A percentile compares a stretch with the other conserved stretches of the same genome.
Conservation (phyloP, 352 stramenopile species). For the Globisporangium mamillatum region DNA sequence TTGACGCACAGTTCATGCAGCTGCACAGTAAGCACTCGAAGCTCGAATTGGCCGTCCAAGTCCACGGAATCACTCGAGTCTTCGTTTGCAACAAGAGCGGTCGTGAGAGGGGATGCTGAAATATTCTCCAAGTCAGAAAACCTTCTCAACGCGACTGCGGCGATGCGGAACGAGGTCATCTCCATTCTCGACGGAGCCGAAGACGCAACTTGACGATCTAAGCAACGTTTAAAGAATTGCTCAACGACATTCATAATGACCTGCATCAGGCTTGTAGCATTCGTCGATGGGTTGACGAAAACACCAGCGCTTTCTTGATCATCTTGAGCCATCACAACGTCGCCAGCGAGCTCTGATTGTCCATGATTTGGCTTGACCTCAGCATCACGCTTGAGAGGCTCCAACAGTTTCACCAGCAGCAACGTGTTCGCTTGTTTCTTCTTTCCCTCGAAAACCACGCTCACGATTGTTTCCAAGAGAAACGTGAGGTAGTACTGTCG, state of each 20-base stretch:
- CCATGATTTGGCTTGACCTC: slow-evolving; percentile 6
- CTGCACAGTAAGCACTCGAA: slow-evolving; percentile 49
- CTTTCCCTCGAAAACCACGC: slow-evolving; percentile 72
- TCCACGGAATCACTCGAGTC: slow-evolving; percentile 24
- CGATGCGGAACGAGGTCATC: slow-evolving; percentile 64
- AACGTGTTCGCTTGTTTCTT: slow-evolving; percentile 77
- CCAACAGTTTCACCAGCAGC: slow-evolving; percentile 63
- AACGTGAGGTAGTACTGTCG: slow-evolving; percentile 80
- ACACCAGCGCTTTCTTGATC: slow-evolving; percentile 9
- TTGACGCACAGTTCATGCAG: slow-evolving; percentile 63
- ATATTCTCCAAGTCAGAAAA: slow-evolving; percentile 70
- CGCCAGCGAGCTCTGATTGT: slow-evolving; percentile 15
- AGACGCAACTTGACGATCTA: slow-evolving; percentile 1
- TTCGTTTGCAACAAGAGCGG: slow-evolving; percentile 56
- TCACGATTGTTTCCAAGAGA: slow-evolving; percentile 73
- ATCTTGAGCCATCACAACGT: slow-evolving; percentile 30
- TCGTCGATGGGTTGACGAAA: slow-evolving; percentile 22
- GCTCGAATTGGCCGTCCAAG: slow-evolving; percentile 36
- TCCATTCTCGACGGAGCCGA: slow-evolving; percentile 48
- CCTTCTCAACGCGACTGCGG: slow-evolving; percentile 53
- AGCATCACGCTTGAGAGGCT: slow-evolving; percentile 25
- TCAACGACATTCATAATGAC: slow-evolving; percentile 55
- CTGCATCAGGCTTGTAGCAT: slow-evolving; percentile 37
- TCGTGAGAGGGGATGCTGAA: slow-evolving; percentile 57
- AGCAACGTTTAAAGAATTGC: slow-evolving; percentile 22